phyloP scores from a whole-genome alignment of 371 early-diverging fungal genomes.

The Batrachochytrium dendrobatidis region DNA sequence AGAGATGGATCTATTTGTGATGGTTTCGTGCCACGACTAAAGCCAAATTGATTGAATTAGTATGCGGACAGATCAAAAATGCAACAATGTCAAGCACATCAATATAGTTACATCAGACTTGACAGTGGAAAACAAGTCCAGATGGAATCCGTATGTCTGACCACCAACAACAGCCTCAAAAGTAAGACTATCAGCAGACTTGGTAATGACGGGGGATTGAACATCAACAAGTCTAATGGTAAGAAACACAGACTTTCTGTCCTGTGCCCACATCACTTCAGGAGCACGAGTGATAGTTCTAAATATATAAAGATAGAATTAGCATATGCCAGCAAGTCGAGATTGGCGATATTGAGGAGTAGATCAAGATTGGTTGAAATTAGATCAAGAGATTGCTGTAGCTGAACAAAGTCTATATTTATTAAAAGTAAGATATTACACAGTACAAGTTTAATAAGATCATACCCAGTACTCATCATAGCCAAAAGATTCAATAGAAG shows the following conservation, averaged over 20 bases:
- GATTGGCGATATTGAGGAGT: too few species aligned
- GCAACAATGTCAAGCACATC: not conserved
- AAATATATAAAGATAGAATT: too few species aligned
- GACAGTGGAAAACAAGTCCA: constrained; percentile 68
- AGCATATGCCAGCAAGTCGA: too few species aligned
- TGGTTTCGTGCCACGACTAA: constrained; percentile 60
- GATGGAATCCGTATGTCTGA: constrained; percentile 61
- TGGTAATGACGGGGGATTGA: constrained; percentile 45
- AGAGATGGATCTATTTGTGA: constrained; percentile 48
- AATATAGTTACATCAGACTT: constrained; percentile 52
- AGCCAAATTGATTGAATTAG: not conserved
- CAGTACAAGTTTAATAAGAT: too few species aligned
- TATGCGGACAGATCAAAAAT: not conserved
- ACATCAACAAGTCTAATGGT: constrained; percentile 80
- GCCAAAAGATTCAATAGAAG: too few species aligned
- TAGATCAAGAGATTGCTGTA: too few species aligned
- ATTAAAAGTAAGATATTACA: too few species aligned
- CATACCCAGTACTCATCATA: too few species aligned
- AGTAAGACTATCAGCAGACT: constrained; percentile 52
- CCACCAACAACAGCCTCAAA: constrained; percentile 51
- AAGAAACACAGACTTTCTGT: constrained; percentile 68
- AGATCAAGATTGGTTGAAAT: too few species aligned
- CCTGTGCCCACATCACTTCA: constrained; percentile 90
- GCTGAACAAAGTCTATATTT: too few species aligned
- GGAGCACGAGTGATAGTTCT: constrained; percentile 38